Conservation (phyloP, 176 grass and related monocot genomes). For the Hsuehochloa calcarea region DNA sequence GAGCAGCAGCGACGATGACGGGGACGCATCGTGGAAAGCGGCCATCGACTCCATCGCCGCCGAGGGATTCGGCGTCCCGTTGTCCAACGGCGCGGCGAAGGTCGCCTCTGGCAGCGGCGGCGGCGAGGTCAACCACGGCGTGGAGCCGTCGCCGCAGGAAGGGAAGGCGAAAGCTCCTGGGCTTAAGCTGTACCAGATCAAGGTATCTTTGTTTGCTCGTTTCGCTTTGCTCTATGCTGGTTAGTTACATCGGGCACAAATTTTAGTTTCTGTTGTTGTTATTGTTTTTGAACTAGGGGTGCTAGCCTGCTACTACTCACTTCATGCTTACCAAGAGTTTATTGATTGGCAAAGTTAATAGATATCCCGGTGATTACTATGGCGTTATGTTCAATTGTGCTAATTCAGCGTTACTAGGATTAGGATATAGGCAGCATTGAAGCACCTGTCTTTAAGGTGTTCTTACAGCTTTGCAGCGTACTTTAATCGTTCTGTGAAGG, state of each 20-base stretch:
- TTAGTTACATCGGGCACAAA: not conserved
- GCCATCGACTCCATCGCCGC: slow-evolving; percentile 72
- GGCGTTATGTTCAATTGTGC: not conserved
- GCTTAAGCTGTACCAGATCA: slow-evolving; percentile 95
- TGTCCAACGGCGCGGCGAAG: slow-evolving; percentile 44
- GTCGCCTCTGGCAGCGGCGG: not conserved
- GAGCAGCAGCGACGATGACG: slow-evolving; percentile 84
- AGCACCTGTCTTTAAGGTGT: not conserved
- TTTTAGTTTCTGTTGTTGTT: not conserved
- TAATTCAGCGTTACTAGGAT: not conserved
- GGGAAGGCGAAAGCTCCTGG: slow-evolving; percentile 35
- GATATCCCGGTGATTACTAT: not conserved
- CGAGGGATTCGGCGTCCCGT: slow-evolving; percentile 36
- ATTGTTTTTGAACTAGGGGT: too few species aligned
- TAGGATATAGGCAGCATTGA: not conserved
- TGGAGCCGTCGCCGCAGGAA: slow-evolving; percentile 28
- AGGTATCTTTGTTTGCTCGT: slow-evolving; percentile 36
- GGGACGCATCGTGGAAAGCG: slow-evolving; percentile 69
- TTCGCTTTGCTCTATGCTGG: too few species aligned
- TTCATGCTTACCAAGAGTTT: too few species aligned
- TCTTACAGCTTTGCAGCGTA: not conserved
- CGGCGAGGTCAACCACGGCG: slow-evolving; percentile 1
- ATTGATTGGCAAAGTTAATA: too few species aligned
- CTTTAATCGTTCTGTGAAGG: not conserved
- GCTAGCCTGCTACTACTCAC: too few species aligned